Base-by-base conservation (phyloP, 345 rosid genomes). In the Boechera retrofracta region DNA sequence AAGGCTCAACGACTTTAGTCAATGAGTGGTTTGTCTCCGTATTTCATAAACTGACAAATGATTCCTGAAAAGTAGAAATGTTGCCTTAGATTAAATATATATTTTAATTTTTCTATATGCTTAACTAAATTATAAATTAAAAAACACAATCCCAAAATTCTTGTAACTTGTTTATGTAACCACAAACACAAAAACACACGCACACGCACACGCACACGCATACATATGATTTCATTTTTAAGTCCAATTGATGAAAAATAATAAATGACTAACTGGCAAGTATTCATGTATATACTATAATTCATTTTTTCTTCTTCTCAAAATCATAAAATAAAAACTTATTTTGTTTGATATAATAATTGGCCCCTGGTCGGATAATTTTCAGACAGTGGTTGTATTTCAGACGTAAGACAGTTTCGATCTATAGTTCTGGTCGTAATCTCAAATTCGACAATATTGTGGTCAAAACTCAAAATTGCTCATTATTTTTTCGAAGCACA, bases 181-280 rank as follows among this genome's bases (percentile, higher is more conserved):
- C 77, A 78, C 73, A 72, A 78, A 78, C 81, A 78, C 56, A 58
- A 71, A 65, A 64, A 77, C 71, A 70, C 71, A 70, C 35, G 80
- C 62, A 78, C 72, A 71, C 81, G 59, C 76, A 68, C 71, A 70
- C 42, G 75, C 62, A 78, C 72, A 71, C 81, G 59, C 76, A 68
- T 28, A 61, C 58, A 58, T 76, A 69, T 60, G 74, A 76, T 44
- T 51, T 69, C 75, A 11, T 32, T 61, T 61, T 61, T 29, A 60
- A 29, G 28, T 77, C 64, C 63, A 64, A 36, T 29, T 45, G 76
- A 61, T 47, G 58, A n/a, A 48, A 16, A 16, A 35, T 64, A 77
- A 70, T 44, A 33, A 76, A 53, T 69, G 62, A 13, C 52, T 51
- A 68, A 67, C 11, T 38, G 52, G 33, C 36, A 58, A 69, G 24